Evolutionary conservation across 805 yeast species (phyloP).

Genomic region (Metschnikowia cerradonensis): DNA sequence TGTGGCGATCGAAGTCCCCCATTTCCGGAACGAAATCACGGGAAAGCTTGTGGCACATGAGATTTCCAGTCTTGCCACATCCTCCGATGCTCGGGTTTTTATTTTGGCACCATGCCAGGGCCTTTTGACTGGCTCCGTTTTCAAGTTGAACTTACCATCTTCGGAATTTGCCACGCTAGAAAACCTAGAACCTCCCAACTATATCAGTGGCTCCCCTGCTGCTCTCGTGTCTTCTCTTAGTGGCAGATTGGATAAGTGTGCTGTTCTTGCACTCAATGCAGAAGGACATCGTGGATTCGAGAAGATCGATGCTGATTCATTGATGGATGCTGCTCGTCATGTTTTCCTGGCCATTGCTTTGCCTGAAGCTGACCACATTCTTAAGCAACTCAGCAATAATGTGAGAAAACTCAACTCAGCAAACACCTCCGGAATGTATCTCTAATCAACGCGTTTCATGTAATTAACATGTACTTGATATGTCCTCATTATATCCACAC

Average conservation of each 20-base stretch:
- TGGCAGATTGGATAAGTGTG: conserved; percentile 2
- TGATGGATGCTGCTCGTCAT: conserved; percentile 28
- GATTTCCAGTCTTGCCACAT: conserved; percentile 16
- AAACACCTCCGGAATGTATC: conserved; percentile 26
- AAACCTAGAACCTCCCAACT: conserved; percentile 54
- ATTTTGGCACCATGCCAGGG: conserved; percentile 35
- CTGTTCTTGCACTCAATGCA: conserved; percentile 41
- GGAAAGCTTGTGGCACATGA: conserved; percentile 26
- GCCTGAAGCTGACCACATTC: conserved; percentile 1
- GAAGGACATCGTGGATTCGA: conserved; percentile 64
- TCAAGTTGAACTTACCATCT: conserved; percentile 19
- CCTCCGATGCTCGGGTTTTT: conserved; percentile 21
- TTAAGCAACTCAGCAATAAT: conserved; percentile 17
- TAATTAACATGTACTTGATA: not conserved
- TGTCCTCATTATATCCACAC: not conserved
- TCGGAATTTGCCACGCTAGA: conserved; percentile 17
- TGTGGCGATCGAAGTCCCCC: conserved; percentile 29
- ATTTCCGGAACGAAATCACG: conserved; percentile 33
- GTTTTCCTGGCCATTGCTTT: conserved; percentile 7
- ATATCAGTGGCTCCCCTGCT: conserved; percentile 57
- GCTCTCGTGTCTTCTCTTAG: conserved; percentile 30
- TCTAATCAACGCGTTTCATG: conserved; percentile 4
- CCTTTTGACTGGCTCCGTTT: conserved; percentile 27
- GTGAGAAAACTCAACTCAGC: conserved; percentile 24
- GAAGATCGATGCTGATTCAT: conserved; percentile 43